A percentile compares a stretch with the other conserved stretches of the same genome.
Conservation (phyloP, 441 rosid species). For the Populus hybrid region DNA sequence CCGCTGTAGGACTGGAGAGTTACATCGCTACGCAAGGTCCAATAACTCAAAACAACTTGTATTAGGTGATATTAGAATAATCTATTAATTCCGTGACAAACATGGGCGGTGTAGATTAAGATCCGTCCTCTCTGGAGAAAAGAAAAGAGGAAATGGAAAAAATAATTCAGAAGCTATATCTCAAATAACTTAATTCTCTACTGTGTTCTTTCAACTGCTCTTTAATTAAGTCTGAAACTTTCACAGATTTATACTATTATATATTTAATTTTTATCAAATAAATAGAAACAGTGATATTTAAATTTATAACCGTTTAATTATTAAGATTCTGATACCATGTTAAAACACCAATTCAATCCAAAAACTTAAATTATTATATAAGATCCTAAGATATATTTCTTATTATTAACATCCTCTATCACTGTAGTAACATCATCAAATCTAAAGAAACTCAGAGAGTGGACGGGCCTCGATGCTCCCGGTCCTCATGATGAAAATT, state of each 20-base stretch:
- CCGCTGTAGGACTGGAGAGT: not conserved
- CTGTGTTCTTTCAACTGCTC: no score
- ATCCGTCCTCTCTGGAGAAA: not conserved
- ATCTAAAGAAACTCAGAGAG: no score
- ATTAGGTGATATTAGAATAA: not conserved
- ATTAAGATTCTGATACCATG: rapidly evolving
- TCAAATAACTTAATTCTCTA: no score
- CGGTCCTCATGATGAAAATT: no score
- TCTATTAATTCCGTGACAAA: not conserved
- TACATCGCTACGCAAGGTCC: not conserved
- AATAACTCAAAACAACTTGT: not conserved
- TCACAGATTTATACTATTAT: rapidly evolving
- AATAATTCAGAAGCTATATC: no score
- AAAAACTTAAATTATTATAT: no score
- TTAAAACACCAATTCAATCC: rapidly evolving
- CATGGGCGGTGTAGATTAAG: not conserved
- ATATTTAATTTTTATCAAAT: no score
- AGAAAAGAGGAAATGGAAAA: not conserved
- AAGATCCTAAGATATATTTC: rapidly evolving
- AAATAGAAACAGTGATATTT: rapidly evolving
- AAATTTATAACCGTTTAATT: rapidly evolving
- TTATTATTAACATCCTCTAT: no score
- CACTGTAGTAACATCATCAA: no score
- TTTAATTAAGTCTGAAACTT: no score
- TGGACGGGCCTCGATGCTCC: no score